A percentile compares a stretch with the other conserved stretches of the same genome.
These are phyloP conservation scores for Globisporangium mamillatum DNA, from an alignment of 352 stramenopile species.

Conservation along the genomic window DNA sequence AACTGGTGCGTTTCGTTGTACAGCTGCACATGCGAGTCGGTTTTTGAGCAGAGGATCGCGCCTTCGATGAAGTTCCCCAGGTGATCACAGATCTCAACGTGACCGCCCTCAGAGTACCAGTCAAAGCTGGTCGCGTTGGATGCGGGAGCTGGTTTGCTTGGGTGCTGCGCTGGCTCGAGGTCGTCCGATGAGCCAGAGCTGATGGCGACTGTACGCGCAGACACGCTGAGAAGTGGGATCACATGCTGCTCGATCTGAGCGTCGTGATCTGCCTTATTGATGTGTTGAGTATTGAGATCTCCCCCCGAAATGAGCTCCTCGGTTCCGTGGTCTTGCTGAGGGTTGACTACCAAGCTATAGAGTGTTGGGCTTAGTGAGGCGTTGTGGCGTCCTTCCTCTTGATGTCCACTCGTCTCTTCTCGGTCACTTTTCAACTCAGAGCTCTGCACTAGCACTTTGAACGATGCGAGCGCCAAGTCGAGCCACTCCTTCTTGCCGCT, in stretches of 20 bases:
- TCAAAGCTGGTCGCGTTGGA: slow-evolving; percentile 28
- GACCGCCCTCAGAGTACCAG: slow-evolving; percentile 48
- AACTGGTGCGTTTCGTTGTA: slow-evolving; percentile 55
- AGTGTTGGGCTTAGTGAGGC: background rate
- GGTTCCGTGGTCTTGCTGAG: background rate
- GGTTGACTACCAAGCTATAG: background rate
- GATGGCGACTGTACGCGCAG: background rate
- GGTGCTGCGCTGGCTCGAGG: background rate
- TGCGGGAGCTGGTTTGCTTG: background rate
- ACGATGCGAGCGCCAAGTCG: slow-evolving; percentile 40
- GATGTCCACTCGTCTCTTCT: background rate
- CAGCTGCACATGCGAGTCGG: slow-evolving; percentile 34
- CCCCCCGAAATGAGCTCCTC: background rate
- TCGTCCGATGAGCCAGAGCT: too few species aligned
- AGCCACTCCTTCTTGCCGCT: slow-evolving; percentile 52
- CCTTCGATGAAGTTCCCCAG: slow-evolving; percentile 42
- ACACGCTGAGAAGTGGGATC: background rate
- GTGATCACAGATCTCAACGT: slow-evolving; percentile 45
- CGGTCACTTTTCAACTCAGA: background rate
- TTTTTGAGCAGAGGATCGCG: slow-evolving; percentile 43
- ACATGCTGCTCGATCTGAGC: background rate
- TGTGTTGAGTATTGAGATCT: too few species aligned
- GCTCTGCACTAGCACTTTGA: slow-evolving; percentile 31
- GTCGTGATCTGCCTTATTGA: background rate
- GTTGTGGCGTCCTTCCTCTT: background rate